phyloP scores from a whole-genome alignment of 179 eudicot species.

The Silene noctiflora region DNA sequence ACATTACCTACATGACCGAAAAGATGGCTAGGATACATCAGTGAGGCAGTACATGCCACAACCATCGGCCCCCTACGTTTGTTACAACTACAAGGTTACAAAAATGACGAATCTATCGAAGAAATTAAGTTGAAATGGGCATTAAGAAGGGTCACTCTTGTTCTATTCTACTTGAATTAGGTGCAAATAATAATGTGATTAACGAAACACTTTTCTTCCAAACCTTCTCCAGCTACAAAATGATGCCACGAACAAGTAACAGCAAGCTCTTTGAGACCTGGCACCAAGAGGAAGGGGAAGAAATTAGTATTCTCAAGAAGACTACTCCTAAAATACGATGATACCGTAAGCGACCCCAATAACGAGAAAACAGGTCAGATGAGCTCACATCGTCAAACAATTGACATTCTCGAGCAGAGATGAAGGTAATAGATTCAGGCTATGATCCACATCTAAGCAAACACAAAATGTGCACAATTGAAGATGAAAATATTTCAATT shows the following conservation, averaged over 20 bases:
- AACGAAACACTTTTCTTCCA: background rate
- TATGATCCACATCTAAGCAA: no score
- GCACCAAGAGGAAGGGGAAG: background rate
- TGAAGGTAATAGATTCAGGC: no score
- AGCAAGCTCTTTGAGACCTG: background rate
- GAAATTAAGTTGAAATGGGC: no score
- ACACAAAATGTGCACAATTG: no score
- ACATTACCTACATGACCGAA: background rate
- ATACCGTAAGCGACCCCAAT: background rate
- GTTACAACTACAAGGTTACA: slow-evolving; percentile 10
- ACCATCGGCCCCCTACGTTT: background rate
- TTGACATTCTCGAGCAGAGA: no score
- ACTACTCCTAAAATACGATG: background rate
- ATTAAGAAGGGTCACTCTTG: background rate
- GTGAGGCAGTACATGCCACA: slow-evolving; percentile 8
- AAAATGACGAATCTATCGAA: background rate
- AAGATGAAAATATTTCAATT: no score
- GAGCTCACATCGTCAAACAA: no score
- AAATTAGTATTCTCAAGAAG: background rate
- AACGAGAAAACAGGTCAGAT: background rate
- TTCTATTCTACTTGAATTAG: background rate
- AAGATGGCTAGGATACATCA: background rate
- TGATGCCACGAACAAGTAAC: background rate
- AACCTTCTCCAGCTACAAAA: background rate
- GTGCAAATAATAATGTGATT: no score